A percentile compares a stretch with the other conserved stretches of the same genome.
Evolutionary conservation across 352 stramenopile genomes (phyloP).

Genomic region (Halophytophthora batemanensis): DNA sequence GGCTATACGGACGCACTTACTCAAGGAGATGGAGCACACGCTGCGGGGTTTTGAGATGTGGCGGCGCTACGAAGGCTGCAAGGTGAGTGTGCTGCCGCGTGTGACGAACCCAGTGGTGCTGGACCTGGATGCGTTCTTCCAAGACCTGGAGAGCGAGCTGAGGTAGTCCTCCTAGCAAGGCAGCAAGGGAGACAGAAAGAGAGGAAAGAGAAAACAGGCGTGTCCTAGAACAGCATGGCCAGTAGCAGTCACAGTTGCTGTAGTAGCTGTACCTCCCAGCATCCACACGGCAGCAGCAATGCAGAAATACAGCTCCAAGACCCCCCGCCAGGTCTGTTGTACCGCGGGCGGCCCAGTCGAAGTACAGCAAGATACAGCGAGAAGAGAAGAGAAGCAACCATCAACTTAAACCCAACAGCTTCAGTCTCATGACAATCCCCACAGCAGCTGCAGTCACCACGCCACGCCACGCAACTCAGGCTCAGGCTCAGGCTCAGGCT

Average conservation of each 20-base stretch:
- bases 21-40: slow-evolving; percentile 86
- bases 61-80: slow-evolving; percentile 74
- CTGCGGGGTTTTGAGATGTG: slow-evolving; percentile 87
- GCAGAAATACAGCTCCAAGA: slow-evolving; percentile 21
- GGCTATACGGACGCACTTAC: slow-evolving; percentile 55
- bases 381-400: slow-evolving; percentile 16
- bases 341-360: slow-evolving; percentile 10
- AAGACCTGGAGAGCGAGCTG: slow-evolving; percentile 67
- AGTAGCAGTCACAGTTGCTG: slow-evolving; percentile 19
- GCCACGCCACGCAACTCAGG: slow-evolving; percentile 1
- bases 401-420: slow-evolving; percentile 11
- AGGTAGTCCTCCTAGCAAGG: slow-evolving; percentile 22
- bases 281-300: slow-evolving; percentile 17
- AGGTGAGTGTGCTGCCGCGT: slow-evolving; percentile 64
- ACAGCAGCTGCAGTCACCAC: neutral
- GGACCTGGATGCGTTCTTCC: slow-evolving; percentile 66
- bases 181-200: slow-evolving; percentile 11
- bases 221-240: slow-evolving; percentile 8
- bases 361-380: slow-evolving; percentile 11
- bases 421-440: neutral
- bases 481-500: too few species aligned
- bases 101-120: slow-evolving; percentile 73
- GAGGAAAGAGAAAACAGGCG: slow-evolving; percentile 8
- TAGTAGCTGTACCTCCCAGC: neutral
- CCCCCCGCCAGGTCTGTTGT: slow-evolving; percentile 16